These are phyloP conservation scores for Oryza glumipatula DNA, from an alignment of 176 grass and related monocot genomes.

Conservation along the genomic window DNA sequence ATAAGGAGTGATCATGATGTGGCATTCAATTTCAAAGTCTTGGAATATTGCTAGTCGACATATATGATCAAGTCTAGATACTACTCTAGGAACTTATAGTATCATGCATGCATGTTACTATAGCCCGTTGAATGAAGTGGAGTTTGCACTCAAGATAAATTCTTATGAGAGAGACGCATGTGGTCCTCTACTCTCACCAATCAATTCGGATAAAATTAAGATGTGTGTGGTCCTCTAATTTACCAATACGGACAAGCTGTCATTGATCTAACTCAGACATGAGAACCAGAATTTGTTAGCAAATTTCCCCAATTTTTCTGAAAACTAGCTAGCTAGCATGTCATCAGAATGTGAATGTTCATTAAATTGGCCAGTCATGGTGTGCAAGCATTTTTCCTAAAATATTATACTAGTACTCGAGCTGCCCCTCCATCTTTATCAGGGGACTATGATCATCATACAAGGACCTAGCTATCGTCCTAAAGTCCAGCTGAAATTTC, in stretches of 20 bases:
- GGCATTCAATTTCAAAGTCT: not conserved
- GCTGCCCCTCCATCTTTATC: not conserved
- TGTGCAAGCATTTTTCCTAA: not conserved
- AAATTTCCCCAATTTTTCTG: not conserved
- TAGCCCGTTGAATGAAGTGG: not conserved
- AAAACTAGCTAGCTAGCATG: not conserved
- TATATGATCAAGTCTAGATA: not conserved
- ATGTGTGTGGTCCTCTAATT: not conserved
- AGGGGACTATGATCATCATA: not conserved
- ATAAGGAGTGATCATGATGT: constrained; percentile 9
- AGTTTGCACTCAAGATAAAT: constrained; percentile 20
- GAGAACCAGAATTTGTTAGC: not conserved
- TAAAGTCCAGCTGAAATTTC: constrained; percentile 17
- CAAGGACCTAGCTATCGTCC: not conserved
- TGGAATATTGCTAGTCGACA: not conserved
- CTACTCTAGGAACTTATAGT: not conserved
- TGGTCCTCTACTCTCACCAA: constrained; percentile 13
- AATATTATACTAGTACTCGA: not conserved
- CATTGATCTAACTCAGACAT: not conserved
- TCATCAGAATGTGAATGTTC: not conserved
- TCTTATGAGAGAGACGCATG: constrained; percentile 26
- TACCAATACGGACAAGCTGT: not conserved
- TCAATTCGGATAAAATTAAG: constrained; percentile 14
- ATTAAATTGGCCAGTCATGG: not conserved
- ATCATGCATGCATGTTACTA: constrained; percentile 9